Evolutionary conservation across 1,284 basidiomycete genomes (phyloP).

Genomic region (Cryptococcus sp.): DNA sequence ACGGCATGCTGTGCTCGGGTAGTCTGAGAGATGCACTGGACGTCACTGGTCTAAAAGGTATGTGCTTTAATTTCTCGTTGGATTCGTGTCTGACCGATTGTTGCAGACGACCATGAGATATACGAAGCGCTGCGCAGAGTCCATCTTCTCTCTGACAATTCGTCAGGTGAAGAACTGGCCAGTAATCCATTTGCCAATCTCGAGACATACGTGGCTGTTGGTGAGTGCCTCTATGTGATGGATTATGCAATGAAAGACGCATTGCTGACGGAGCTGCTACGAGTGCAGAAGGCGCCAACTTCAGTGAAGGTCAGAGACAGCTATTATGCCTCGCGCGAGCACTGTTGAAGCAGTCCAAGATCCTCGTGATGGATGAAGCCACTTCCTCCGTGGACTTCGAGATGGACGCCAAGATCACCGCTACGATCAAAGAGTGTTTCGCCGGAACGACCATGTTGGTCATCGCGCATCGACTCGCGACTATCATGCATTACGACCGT

Average conservation of each 20-base stretch:
- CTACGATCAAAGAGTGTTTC: constrained; percentile 73
- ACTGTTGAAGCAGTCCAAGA: constrained; percentile 67
- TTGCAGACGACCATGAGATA: constrained; percentile 58
- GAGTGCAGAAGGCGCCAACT: constrained; percentile 62
- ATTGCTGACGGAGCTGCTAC: background rate
- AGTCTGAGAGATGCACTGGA: constrained; percentile 70
- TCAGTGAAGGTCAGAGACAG: constrained; percentile 75
- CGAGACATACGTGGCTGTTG: constrained; percentile 47
- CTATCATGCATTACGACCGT: constrained; percentile 59
- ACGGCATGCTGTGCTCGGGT: constrained; percentile 51
- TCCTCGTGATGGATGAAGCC: constrained; percentile 70
- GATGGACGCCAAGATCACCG: constrained; percentile 74
- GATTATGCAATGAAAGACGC: background rate
- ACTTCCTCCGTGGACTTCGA: constrained; percentile 83
- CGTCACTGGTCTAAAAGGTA: constrained; percentile 36
- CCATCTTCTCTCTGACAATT: constrained; percentile 51
- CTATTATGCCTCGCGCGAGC: constrained; percentile 72
- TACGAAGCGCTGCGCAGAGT: constrained; percentile 63
- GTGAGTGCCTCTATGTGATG: constrained; percentile 39
- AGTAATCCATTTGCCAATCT: constrained; percentile 62
- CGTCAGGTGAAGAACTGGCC: constrained; percentile 54
- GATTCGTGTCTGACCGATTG: constrained; percentile 22
- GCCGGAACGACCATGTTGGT: constrained; percentile 65
- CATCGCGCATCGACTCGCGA: constrained; percentile 72
- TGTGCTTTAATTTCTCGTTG: background rate